Evolutionary conservation across 768 basidiomycete species (phyloP), one percentile per base, ranked within the genome.

Genomic region (Auricularia sp.): DNA sequence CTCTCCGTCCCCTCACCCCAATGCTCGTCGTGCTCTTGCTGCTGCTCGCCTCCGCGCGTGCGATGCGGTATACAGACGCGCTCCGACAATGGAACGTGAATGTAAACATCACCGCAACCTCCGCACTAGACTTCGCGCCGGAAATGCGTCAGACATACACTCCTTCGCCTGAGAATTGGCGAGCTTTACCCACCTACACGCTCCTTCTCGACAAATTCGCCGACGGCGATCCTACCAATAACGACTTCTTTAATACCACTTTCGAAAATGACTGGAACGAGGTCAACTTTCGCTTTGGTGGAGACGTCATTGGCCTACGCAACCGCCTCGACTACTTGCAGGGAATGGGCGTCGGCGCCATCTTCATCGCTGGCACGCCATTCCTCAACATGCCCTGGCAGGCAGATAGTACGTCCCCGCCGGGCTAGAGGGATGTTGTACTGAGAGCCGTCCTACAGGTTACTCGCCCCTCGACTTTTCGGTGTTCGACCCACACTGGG

Each of bases 311-410:
- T 65, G 94, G 94, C 64, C 76, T 96, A 65, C 76, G 81, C 56
- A 73, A 83, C 24, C 86, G 82, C 65, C 78, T 97, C 67, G 94
- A 97, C 75, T 97, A 97, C 73, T 79, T 97, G 18, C 80, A 91
- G 56, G 91, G 90, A 67, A 94, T 95, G 91, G 94, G 94, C 68
- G 76, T 93, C 66, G 79, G 80, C 69, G 81, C 86, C 62, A 85
- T 97, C 70, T 97, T 92, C 77, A 89, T 96, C 73, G 92, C 94
- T 29, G 94, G 94, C 63, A 97, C 94, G 1, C 85, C 88, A 63
- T 97, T 93, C 75, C 67, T 97, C 67, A 96, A 96, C 81, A 94
- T 94, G 94, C 76, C 92, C n/a, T 96, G 94, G 94, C 89, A 94
- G 72, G 89, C 92, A 3, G 94, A 96, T 82, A 93, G 94, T 94